phyloP scores from a whole-genome alignment of 2,329 filamentous ascomycete genomes.

The Pseudophaeomoniella oleicola region DNA sequence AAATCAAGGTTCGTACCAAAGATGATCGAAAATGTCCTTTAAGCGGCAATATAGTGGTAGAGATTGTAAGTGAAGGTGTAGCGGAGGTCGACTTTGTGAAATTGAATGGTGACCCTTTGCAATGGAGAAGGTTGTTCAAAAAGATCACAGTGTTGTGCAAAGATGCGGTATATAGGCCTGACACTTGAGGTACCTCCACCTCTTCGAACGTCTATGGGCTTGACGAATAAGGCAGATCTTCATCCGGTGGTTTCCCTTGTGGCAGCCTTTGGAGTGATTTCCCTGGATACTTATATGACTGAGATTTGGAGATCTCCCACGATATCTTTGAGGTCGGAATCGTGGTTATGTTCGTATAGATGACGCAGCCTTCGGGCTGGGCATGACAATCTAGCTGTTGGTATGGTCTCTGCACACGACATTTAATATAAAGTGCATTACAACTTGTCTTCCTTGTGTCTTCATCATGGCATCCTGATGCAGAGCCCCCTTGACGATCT shows the following conservation, averaged over 20 bases:
- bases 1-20: conserved; percentile 58
- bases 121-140: conserved; percentile 96
- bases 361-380: too few species aligned
- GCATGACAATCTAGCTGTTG: neutral
- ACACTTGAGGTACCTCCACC: conserved; percentile 18
- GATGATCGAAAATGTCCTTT: conserved; percentile 34
- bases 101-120: conserved; percentile 84
- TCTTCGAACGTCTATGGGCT: too few species aligned
- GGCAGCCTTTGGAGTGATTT: too few species aligned
- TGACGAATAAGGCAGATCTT: too few species aligned
- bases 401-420: neutral
- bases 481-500: neutral
- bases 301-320: too few species aligned
- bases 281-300: too few species aligned
- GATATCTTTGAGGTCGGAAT: too few species aligned
- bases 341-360: too few species aligned
- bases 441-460: neutral
- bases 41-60: conserved; percentile 28
- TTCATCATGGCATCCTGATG: neutral
- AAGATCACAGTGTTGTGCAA: conserved; percentile 79
- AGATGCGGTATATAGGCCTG: conserved; percentile 60
- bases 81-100: conserved; percentile 87
- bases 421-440: neutral
- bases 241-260: too few species aligned
- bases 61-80: conserved; percentile 40